Evolutionary conservation across 1,284 basidiomycete species (phyloP), one percentile per base, ranked within the genome.

Genomic region (Ustilago esculenta): DNA sequence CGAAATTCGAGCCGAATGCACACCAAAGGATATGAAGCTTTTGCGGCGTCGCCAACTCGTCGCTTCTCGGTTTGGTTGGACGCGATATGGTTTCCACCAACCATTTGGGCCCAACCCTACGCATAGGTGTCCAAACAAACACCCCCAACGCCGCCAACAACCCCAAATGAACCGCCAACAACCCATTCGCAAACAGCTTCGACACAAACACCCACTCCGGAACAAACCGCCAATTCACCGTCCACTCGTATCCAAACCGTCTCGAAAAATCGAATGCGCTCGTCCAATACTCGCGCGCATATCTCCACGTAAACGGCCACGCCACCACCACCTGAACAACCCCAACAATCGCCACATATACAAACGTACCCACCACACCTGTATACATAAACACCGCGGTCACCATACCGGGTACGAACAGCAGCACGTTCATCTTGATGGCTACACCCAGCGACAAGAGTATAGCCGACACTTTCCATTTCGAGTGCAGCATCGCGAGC

Each of bases 211-310:
- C 84, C 12, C 87, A 84, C 79, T 94, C 91, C 20, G 86, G 83
- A 1, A 98, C 72, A 76, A 97, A 91, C 30, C 92, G 87, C 94
- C 96, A 98, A 80, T 98, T 98, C 64, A 98, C 94, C 0, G 95
- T 98, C 95, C 95, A 99, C 80, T 92, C 89, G 84, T 92, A 96
- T 32, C 96, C 84, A 84, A 99, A 99, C 12, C 88, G 86, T 12
- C 96, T 88, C 2, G 89, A 89, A 54, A 99, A 86, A 80, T 98
- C 89, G 81, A 96, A 99, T 1, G 96, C 90, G 9, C 87, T 86
- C 11, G 82, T 83, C 34, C 92, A 76, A 83, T 99, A 99, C 15
- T 87, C 84, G 63, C 82, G 72, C 4, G 87, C 84, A 72, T 90
- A 84, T 55, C 86, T 83, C 29, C 85, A 80, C 34, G 96, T 84